Evolutionary conservation across 177 flowering plant species (phyloP), one percentile per base, ranked within the genome.

Genomic region (Vitis hybrid): DNA sequence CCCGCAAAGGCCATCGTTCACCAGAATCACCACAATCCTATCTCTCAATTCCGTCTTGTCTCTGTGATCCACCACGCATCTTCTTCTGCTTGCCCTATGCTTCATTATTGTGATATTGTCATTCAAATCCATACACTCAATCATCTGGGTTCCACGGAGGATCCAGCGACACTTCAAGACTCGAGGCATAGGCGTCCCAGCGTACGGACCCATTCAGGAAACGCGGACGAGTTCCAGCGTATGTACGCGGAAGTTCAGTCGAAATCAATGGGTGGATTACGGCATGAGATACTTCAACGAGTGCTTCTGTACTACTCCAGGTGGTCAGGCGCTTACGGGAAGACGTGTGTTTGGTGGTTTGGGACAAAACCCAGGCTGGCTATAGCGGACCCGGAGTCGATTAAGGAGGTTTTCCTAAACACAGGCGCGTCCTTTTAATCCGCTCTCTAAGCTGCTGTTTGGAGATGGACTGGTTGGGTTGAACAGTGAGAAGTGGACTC

Each of bases 331-430:
- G 53, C 62, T 38, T 90, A 89, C 59, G 98, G 98, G 33, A 82
- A 83, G 73, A 87, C 77, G 6, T 91, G 85, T 57, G 87, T 67
- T 50, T 94, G 50, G 89, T 92, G 96, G 88, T 2, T 90, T 91
- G 47, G 86, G 81, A 82, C 90, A 17, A 90, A 86, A 28, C 31
- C 31, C 31, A 28, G 31, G 31, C 31, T 28, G 31, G 31, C 31
- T 28, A 28, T 28, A 28, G 31, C 31, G 31, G 31, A 28, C 31
- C 31, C 31, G 31, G 31, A 28, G 31, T 28, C 31, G 31, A 28
- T 28, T 28, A 28, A 28, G 73, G 92, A 88, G 77, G 81, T 87
- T 12, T 58, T 89, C 19, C 20, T 83, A 49, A 79, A 83, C 24
- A 64, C 73, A 1, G 58, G 66, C n/a, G 92, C 85, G 9, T 66